Percentiles rank a stretch among this genome's conserved stretches.
phyloP scores from a whole-genome alignment of 2,329 filamentous ascomycete species.

The Curvularia sp. region DNA sequence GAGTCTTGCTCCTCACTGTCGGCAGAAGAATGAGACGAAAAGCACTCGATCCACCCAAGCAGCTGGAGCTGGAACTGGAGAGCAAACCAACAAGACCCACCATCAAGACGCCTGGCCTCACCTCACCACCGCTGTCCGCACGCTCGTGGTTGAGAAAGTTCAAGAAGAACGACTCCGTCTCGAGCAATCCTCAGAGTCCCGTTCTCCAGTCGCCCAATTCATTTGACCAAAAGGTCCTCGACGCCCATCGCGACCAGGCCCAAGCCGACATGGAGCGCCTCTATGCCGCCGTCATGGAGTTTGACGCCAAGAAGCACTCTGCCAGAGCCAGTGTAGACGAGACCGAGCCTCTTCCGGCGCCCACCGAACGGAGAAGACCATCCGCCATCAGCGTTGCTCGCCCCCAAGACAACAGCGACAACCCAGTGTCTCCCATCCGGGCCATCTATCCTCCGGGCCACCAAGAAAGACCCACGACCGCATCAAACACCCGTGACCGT shows the following conservation, averaged over 20 bases:
- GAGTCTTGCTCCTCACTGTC: constrained; percentile 62
- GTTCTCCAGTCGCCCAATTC: constrained; percentile 66
- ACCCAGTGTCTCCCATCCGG: constrained; percentile 52
- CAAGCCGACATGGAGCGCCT: constrained; percentile 87
- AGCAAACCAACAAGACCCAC: constrained; percentile 46
- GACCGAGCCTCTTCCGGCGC: constrained; percentile 16
- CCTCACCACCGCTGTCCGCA: constrained; percentile 37
- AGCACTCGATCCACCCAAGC: constrained; percentile 60
- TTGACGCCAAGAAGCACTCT: constrained; percentile 66
- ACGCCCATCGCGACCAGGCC: constrained; percentile 74
- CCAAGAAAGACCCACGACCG: constrained; percentile 34
- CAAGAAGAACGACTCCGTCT: constrained; percentile 43
- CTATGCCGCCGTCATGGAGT: constrained; percentile 90
- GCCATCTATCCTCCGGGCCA: constrained; percentile 58
- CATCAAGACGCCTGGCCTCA: constrained; percentile 37
- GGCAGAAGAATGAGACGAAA: constrained; percentile 53
- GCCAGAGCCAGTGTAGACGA: constrained; percentile 40
- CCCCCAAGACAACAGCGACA: constrained; percentile 34
- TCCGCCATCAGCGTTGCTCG: constrained; percentile 42
- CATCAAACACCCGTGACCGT: constrained; percentile 31
- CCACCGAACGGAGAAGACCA: constrained; percentile 28
- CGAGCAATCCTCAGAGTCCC: constrained; percentile 46
- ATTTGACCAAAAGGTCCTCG: constrained; percentile 79
- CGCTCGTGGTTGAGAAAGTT: constrained; percentile 45
- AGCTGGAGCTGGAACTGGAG: constrained; percentile 65